These are phyloP conservation scores for Tephrocybe sp. DNA, from an alignment of 768 basidiomycete species.

Conservation along the genomic window DNA sequence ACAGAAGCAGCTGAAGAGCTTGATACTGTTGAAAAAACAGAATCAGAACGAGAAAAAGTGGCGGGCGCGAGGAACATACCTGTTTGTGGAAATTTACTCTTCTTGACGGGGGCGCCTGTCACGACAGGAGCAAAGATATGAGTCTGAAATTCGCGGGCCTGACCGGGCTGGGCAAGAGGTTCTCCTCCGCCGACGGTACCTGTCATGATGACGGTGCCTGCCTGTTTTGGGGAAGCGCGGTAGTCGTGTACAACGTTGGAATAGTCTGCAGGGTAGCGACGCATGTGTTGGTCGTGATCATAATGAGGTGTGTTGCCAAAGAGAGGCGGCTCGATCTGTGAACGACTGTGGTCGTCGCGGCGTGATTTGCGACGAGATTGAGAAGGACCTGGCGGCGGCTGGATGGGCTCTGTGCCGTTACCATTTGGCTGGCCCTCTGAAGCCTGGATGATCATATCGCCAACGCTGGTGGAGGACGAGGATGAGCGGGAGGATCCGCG, in stretches of 20 bases:
- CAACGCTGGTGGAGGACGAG: constrained; percentile 37
- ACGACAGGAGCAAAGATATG: constrained; percentile 76
- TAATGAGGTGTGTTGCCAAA: not conserved
- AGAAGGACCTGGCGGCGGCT: not conserved
- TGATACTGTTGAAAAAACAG: not conserved
- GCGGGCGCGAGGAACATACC: constrained; percentile 9
- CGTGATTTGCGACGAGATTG: not conserved
- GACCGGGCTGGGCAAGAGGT: constrained; percentile 26
- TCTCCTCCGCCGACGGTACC: constrained; percentile 19
- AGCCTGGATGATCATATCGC: constrained; percentile 45
- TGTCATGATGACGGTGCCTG: constrained; percentile 13
- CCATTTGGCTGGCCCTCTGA: constrained; percentile 23
- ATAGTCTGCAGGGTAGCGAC: constrained; percentile 8
- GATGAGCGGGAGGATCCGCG: constrained; percentile 33
- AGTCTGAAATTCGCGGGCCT: constrained; percentile 49
- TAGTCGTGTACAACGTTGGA: constrained; percentile 16
- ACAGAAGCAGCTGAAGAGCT: not conserved
- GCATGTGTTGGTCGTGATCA: constrained; percentile 10
- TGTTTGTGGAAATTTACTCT: constrained; percentile 46
- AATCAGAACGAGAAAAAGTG: not conserved
- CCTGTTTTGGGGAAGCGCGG: constrained; percentile 9
- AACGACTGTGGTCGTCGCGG: not conserved
- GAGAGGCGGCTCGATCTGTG: constrained; percentile 4
- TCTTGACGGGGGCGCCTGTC: constrained; percentile 72
- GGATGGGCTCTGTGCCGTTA: constrained; percentile 2